phyloP scores from a whole-genome alignment of 1,139 yeast genomes.

The Debaryomycetaceae sp. region DNA sequence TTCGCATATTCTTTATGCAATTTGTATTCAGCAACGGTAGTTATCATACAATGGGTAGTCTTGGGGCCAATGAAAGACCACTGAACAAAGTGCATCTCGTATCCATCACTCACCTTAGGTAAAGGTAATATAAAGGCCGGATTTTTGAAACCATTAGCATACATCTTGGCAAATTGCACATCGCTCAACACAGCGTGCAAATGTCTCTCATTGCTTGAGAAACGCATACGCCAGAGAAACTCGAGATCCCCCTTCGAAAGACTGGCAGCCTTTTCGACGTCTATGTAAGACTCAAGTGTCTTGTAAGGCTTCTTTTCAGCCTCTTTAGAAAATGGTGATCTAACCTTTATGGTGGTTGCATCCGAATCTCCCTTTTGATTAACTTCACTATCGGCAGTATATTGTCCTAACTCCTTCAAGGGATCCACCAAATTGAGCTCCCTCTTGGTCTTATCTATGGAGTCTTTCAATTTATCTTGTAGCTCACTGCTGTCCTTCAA shows the following conservation, averaged over 20 bases:
- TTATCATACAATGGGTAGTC: constrained; percentile 86
- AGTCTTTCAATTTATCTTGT: constrained; percentile 58
- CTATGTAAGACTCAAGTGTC: constrained; percentile 66
- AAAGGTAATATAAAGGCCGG: constrained; percentile 76
- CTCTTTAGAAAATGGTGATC: constrained; percentile 48
- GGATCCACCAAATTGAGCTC: constrained; percentile 67
- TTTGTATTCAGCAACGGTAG: constrained; percentile 89
- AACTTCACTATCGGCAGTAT: constrained; percentile 38
- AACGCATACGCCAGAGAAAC: constrained; percentile 86
- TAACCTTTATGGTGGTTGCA: constrained; percentile 66
- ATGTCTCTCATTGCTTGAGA: constrained; percentile 56
- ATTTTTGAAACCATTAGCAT: constrained; percentile 64
- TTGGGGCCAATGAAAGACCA: constrained; percentile 88
- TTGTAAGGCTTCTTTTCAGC: constrained; percentile 58
- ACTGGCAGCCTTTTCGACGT: constrained; percentile 59
- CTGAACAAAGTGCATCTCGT: constrained; percentile 89
- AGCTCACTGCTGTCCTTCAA: constrained; percentile 54
- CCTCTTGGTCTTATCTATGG: constrained; percentile 53
- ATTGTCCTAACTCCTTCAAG: constrained; percentile 59
- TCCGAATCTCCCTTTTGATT: constrained; percentile 30
- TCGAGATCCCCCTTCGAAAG: constrained; percentile 67
- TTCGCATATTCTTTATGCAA: constrained; percentile 88
- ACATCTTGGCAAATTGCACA: constrained; percentile 56
- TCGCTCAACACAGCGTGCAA: constrained; percentile 63
- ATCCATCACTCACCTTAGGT: constrained; percentile 53